Evolutionary conservation across 495 filamentous ascomycete species (phyloP), one percentile per base, ranked within the genome.

Genomic region (Penicillium soppii): DNA sequence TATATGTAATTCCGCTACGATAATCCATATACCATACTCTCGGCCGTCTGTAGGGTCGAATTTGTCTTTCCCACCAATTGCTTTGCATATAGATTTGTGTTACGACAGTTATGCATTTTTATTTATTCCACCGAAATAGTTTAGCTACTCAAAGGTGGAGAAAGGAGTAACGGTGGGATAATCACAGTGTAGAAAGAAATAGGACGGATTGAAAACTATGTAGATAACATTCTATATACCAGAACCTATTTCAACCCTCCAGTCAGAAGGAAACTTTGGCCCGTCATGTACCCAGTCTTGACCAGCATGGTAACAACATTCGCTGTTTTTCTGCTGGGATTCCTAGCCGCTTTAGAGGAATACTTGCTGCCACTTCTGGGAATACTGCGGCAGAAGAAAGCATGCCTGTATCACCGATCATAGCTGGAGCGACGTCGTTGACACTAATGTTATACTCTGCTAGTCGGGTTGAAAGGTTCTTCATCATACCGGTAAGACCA

Each of bases 391-490:
- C 73, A 36, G 79, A 78, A 1, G 84, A 82, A 46, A 86, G 74
- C 82, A 86, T 83, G 0, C 79, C 77, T 20, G 82, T 87, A 6
- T 82, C 80, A 13, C 82, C 82, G 51, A 90, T 89, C 81, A 90
- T 82, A 8, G 85, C 86, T 1, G 86, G 87, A 16, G 86, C 84
- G 2, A 91, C 83, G 58, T 86, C 85, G 48, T 91, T 90, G 39
- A 87, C 82, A 12, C 84, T 89, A 54, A 91, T 85, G 19, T 82
- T 82, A 49, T 73, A 70, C 53, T 76, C 69, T 4, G 81, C 83
- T 20, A 86, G 72, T 49, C 80, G 78, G 13, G 69, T 77, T 7
- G 83, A 74, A 16, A 89, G 67, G 50, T 83, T 87, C 59, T 78
- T 81, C 73, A 86, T 84, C 74, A 89, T 76, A 5, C 79, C 81